Base-by-base conservation (phyloP, 1,139 yeast genomes). In the Blastobotrys raffinosifermentans region DNA sequence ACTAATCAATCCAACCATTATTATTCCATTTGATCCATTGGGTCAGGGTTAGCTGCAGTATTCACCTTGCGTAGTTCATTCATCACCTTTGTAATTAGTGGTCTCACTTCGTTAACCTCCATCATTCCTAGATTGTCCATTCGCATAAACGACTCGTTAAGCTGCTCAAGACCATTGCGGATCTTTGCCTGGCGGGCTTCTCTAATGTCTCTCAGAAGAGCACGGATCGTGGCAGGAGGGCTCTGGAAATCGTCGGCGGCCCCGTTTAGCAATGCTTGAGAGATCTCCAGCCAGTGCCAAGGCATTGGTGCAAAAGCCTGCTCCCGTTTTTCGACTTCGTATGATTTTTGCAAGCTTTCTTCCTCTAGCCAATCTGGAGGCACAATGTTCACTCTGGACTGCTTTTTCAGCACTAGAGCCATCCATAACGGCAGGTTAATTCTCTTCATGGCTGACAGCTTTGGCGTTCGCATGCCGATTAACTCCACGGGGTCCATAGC, bases 21-120 rank as follows among this genome's bases (percentile, higher is more conserved):
- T 20, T 20, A 8, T 8, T 20, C 9, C 23, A 8, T n/a, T 8
- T 20, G n/a, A 20, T 20, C 23, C 23, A 16, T 14, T 21, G 13
- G 26, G 49, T 47, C 8, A 61, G 61, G 1, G 73, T n/a, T 25
- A n/a, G 15, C 27, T 6, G 27, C 27, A 25, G 27, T 71, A 40
- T 76, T 75, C 14, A 81, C 52, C 31, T 67, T 64, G 33, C 80
- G 66, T 47, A 91, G 62, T 50, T 80, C 80, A 46, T 80, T 79
- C 97, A 91, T 91, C 2, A 85, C 83, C 8, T 69, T 66, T 13
- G 79, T 68, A 26, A 87, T 78, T 54, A 87, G 83, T 2, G 96
- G 94, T 45, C 97, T 63, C 34, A 89, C 66, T 55, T 87, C 96
- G 57, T 87, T 87, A 46, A 91, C 78, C 58, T 91, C 98, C 69